Evolutionary conservation across 331 rosid genomes (phyloP), one percentile per base, ranked within the genome.

Genomic region (Prunus yedoensis): DNA sequence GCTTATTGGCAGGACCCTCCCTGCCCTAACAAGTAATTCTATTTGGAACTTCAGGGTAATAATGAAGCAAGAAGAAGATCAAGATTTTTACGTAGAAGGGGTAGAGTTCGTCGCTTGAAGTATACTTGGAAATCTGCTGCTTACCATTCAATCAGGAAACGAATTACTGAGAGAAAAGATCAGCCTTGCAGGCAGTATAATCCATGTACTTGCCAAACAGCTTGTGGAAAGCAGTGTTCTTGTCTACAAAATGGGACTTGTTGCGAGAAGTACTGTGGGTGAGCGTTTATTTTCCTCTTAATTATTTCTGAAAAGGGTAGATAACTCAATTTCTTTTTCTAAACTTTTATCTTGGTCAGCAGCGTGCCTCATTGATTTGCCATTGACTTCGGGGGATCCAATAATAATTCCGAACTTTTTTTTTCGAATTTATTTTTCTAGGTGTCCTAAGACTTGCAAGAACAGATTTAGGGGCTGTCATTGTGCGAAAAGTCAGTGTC

Each of bases 191-290:
- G 98, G 77, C 98, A 94, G 90, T 94, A 90, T 83, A 94, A 94
- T 81, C 98, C 98, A 47, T 94, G 98, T 76, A 90, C 88, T 62
- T 94, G 98, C 87, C 93, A 87, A 81, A 78, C 96, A 53, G 95
- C 98, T 75, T 94, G 98, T 80, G 96, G 96, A 78, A 94, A 94
- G 89, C 97, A 90, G 85, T 94, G 98, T 81, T 72, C 95, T 74
- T 94, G 98, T 87, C 98, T 94, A 78, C 87, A 72, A 78, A 94
- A 91, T 75, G 97, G 96, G 75, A 94, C 98, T 75, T 94, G 98
- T 87, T 94, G 98, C 21, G 98, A 94, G 83, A 94, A 94, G 84
- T 94, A 94, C 83, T 94, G 98, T 51, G 98, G 98, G 98, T 94
- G 84, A 90, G 97, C 61, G 85, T 60, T 75, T 75, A 71, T 41